Conservation (phyloP, 352 stramenopile species). For the Phytophthora agathidicida region DNA sequence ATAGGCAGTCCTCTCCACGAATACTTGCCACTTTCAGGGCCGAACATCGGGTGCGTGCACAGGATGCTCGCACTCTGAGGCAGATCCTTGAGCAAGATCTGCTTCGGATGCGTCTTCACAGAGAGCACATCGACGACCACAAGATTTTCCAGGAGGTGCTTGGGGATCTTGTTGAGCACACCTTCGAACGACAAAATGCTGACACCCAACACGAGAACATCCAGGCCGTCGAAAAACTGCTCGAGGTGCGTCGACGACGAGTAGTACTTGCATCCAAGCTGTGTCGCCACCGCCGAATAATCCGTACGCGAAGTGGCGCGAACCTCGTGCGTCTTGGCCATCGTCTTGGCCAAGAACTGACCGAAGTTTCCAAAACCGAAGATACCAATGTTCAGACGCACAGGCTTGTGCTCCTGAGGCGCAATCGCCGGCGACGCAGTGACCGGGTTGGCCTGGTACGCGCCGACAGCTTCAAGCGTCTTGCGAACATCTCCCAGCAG, state of each 20-base stretch:
- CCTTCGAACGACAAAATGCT: constrained; percentile 84
- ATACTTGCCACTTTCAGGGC: constrained; percentile 95
- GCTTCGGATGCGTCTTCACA: constrained; percentile 97
- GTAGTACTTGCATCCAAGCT: constrained; percentile 72
- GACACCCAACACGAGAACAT: constrained; percentile 94
- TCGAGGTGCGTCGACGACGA: constrained; percentile 71
- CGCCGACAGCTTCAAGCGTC: constrained; percentile 57
- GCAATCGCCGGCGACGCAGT: constrained; percentile 33
- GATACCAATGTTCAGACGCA: constrained; percentile 94
- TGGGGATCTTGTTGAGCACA: constrained; percentile 68
- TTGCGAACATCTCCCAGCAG: constrained; percentile 62
- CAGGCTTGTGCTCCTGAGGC: constrained; percentile 21
- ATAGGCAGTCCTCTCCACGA: constrained; percentile 95
- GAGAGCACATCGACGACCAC: constrained; percentile 98
- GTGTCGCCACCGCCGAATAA: constrained; percentile 64
- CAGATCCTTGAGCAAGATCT: constrained; percentile 92
- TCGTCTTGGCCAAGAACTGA: constrained; percentile 97
- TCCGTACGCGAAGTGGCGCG: constrained; percentile 88
- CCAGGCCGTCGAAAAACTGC: constrained; percentile 91
- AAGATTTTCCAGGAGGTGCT: constrained; percentile 77
- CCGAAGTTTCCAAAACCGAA: constrained; percentile 98
- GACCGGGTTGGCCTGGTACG: constrained; percentile 38
- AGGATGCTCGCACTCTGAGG: constrained; percentile 93
- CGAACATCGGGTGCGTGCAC: constrained; percentile 99
- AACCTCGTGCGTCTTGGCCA: constrained; percentile 92